These are phyloP conservation scores for Amauroascus verrucosus DNA, from an alignment of 2,329 filamentous ascomycete species.

Conservation along the genomic window DNA sequence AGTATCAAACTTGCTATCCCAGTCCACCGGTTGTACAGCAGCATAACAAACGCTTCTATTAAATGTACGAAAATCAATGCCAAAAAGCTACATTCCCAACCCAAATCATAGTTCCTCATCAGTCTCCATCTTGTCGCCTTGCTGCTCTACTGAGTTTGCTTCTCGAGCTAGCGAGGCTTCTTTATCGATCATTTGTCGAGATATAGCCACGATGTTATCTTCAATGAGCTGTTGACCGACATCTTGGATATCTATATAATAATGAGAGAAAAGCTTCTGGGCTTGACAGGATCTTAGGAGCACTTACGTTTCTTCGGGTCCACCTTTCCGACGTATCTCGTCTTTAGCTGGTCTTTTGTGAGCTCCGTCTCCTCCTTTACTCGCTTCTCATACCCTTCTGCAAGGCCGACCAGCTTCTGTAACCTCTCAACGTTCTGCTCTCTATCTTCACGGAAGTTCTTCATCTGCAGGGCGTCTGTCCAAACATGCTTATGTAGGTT, in stretches of 20 bases:
- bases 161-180: slow-evolving; percentile 81
- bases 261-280: neutral
- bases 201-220: slow-evolving; percentile 98
- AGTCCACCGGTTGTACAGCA: neutral
- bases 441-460: slow-evolving; percentile 80
- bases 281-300: neutral
- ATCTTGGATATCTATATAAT: slow-evolving; percentile 63
- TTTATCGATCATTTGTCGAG: slow-evolving; percentile 98
- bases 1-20: neutral
- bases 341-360: slow-evolving; percentile 95
- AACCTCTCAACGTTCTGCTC: slow-evolving; percentile 78
- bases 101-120: slow-evolving; percentile 45
- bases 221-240: slow-evolving; percentile 95
- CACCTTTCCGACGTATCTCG: slow-evolving; percentile 95
- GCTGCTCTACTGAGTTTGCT: slow-evolving; percentile 35
- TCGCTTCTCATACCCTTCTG: slow-evolving; percentile 95
- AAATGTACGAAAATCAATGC: neutral
- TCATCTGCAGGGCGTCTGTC: slow-evolving; percentile 96
- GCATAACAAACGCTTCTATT: neutral
- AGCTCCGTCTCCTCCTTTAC: slow-evolving; percentile 98
- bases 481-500: slow-evolving; percentile 99
- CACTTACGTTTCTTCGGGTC: slow-evolving; percentile 87
- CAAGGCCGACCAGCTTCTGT: slow-evolving; percentile 74
- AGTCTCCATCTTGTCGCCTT: slow-evolving; percentile 54
- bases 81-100: neutral